Percentiles rank a stretch among this genome's conserved stretches.
phyloP scores from a whole-genome alignment of 768 basidiomycete genomes.

The Rhodotorula graminis region DNA sequence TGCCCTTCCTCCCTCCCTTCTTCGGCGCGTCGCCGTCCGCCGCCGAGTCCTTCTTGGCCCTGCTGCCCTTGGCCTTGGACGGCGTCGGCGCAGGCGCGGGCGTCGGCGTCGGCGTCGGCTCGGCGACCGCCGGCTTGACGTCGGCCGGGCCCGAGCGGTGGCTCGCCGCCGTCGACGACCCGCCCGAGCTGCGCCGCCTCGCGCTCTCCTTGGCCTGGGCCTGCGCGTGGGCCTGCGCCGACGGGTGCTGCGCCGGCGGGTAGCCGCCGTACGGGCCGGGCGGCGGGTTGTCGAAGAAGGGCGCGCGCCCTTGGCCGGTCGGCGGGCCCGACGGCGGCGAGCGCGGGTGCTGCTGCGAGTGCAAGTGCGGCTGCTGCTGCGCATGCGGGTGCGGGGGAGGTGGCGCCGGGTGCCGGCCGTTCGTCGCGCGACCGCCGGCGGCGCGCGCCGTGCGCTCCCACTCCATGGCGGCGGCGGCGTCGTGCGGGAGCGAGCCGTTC shows the following conservation, averaged over 20 bases:
- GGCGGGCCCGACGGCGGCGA: not conserved
- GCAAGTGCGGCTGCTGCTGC: not conserved
- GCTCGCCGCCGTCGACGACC: constrained; percentile 10
- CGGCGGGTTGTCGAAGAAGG: constrained; percentile 21
- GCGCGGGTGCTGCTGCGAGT: not conserved
- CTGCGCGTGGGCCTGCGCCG: not conserved
- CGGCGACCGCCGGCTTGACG: constrained; percentile 2
- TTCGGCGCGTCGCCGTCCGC: constrained; percentile 14
- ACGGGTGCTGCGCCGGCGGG: not conserved
- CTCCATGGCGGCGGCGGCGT: constrained; percentile 10
- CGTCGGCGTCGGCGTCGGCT: not conserved
- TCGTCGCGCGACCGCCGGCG: not conserved
- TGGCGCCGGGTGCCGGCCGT: not conserved
- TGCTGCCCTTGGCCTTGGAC: constrained; percentile 13
- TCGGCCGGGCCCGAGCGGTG: not conserved
- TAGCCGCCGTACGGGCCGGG: constrained; percentile 18
- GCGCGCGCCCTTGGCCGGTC: not conserved
- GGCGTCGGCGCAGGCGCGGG: constrained; percentile 4
- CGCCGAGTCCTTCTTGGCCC: constrained; percentile 39
- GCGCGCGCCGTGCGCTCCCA: constrained; percentile 19
- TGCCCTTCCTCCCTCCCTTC: constrained; percentile 26
- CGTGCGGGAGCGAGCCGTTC: not conserved
- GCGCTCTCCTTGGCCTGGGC: constrained; percentile 12
- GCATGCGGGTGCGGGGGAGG: not conserved
- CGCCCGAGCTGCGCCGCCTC: constrained; percentile 19